Evolutionary conservation across 2,329 filamentous ascomycete species (phyloP).

Genomic region (Escovopsis sp.): DNA sequence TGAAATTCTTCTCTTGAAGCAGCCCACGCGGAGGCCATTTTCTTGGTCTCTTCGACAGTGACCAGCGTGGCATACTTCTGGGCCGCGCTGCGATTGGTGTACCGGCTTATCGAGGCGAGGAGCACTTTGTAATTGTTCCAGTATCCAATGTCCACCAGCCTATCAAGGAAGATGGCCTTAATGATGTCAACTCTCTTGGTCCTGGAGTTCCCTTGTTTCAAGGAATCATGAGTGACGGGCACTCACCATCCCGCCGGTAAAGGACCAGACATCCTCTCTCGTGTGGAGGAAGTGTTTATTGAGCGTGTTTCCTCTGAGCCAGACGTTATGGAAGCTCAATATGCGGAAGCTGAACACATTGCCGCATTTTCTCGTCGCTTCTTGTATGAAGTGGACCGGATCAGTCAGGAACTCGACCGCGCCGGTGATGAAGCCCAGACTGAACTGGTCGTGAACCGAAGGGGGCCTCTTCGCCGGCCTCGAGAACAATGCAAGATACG

Average conservation of each 20-base stretch:
- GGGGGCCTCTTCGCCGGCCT: constrained; percentile 4
- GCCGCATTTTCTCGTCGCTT: constrained; percentile 3
- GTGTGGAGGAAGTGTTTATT: constrained; percentile 6
- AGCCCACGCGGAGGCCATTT: constrained; percentile 6
- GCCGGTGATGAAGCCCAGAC: constrained; percentile 6
- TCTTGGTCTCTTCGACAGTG: constrained; percentile 7
- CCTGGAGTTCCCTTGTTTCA: too few species aligned
- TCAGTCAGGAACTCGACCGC: constrained; percentile 1
- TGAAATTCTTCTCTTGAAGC: neutral
- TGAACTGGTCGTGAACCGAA: constrained; percentile 6
- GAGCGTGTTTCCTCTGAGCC: constrained; percentile 4
- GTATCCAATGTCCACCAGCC: constrained; percentile 6
- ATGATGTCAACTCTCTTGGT: neutral
- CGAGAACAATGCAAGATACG: too few species aligned
- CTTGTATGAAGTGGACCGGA: constrained; percentile 3
- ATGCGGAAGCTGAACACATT: constrained; percentile 5
- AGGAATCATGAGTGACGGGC: neutral
- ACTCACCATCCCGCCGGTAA: constrained; percentile 7
- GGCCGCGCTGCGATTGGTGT: constrained; percentile 4
- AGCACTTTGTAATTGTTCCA: constrained; percentile 4
- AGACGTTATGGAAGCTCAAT: constrained; percentile 5
- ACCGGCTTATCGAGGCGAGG: constrained; percentile 4
- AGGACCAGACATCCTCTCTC: constrained; percentile 6
- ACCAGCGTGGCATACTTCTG: constrained; percentile 4
- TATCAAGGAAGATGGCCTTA: constrained; percentile 8